Evolutionary conservation across 2,329 filamentous ascomycete species (phyloP), one percentile per base, ranked within the genome.

Genomic region (Aspergillus fijiensis): DNA sequence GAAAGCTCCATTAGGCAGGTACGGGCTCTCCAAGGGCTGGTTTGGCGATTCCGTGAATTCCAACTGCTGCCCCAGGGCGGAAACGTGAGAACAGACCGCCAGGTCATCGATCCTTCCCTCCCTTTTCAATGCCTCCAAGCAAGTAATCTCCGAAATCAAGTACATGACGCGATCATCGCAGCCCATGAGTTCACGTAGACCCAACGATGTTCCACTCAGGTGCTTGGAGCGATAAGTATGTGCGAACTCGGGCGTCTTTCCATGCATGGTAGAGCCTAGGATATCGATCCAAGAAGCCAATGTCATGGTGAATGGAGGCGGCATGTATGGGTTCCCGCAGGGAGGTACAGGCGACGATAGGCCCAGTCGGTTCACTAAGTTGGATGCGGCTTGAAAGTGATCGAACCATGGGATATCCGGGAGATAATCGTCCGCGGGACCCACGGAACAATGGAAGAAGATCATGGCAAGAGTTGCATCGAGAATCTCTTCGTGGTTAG

Each of bases 141-240:
- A 98, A 57, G 94, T 91, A 69, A 98, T 96, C 79, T 99, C 95
- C 2, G 92, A 96, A 74, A 99, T 96, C 69, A 98, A 83, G 76
- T 96, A 98, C 92, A 99, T 97, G 77, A 98, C 90, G 23, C 88
- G 87, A 78, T 99, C 95, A 65, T 98, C 94, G 76, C 95, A 98
- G 67, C 95, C 95, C 93, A 98, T 98, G 55, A 98, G 85, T 80
- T 96, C 92, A 56, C 89, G 88, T 42, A 99, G 84, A 11, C 95
- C 95, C 10, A 91, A 90, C 2, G 80, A 79, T 5, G 82, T 78
- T 25, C 81, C 79, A 52, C 76, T 80, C 55, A 96, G 85, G 75
- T 96, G 91, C 83, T 97, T 96, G 75, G 95, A 89, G 53, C 95
- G 89, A 79, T 98, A 99, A n/a, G 90, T 91, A 79, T 97, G 91